Conservation (phyloP, 768 basidiomycete genomes). For the Mycena kentingensis region DNA sequence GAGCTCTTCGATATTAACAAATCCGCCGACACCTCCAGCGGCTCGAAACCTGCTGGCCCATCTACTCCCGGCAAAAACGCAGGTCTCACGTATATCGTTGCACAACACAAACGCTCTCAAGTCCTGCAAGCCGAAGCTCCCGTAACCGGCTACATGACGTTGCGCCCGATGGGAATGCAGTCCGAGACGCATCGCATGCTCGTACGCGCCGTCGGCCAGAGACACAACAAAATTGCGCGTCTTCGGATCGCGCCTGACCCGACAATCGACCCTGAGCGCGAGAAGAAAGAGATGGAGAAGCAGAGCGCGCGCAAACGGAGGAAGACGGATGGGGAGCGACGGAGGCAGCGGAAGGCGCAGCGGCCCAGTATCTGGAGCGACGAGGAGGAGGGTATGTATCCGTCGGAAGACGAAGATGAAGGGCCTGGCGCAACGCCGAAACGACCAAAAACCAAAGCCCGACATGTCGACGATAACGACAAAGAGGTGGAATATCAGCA, state of each 20-base stretch:
- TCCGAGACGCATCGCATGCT: slow-evolving; percentile 88
- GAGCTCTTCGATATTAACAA: slow-evolving; percentile 91
- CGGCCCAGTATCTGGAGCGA: slow-evolving; percentile 57
- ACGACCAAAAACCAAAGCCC: slow-evolving; percentile 48
- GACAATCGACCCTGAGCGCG: slow-evolving; percentile 72
- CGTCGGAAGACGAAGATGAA: slow-evolving; percentile 64
- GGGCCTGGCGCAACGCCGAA: slow-evolving; percentile 34
- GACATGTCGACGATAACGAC: slow-evolving; percentile 44
- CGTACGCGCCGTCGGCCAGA: slow-evolving; percentile 82
- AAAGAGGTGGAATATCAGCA: slow-evolving; percentile 74
- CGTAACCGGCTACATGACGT: slow-evolving; percentile 79
- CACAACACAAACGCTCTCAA: slow-evolving; percentile 83
- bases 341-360: slow-evolving; percentile 49
- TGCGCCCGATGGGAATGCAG: slow-evolving; percentile 89
- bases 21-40: slow-evolving; percentile 75
- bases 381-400: slow-evolving; percentile 61
- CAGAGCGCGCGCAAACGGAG: slow-evolving; percentile 64
- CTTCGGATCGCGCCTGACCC: slow-evolving; percentile 82
- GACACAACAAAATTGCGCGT: slow-evolving; percentile 79
- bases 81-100: slow-evolving; percentile 89
- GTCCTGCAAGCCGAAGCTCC: slow-evolving; percentile 86
- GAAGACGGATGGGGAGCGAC: slow-evolving; percentile 53
- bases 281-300: slow-evolving; percentile 67
- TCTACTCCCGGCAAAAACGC: slow-evolving; percentile 37
- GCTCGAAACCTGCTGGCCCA: slow-evolving; percentile 56